Conservation (phyloP, 257 asterid genomes). For the Solanum microdontum region DNA sequence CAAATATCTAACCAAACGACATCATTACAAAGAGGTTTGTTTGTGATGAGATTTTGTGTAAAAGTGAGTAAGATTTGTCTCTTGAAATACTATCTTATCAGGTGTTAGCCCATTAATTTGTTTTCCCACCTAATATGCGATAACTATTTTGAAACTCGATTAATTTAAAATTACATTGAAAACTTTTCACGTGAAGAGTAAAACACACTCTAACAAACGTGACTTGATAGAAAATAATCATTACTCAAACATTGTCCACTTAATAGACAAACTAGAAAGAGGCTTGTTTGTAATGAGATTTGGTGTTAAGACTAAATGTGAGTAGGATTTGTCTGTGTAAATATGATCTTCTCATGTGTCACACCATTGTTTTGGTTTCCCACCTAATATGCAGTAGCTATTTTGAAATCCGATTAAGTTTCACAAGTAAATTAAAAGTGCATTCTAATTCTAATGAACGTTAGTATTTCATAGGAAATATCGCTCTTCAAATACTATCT, state of each 20-base stretch:
- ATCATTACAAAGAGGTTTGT: neutral
- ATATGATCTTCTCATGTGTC: neutral
- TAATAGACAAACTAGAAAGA: neutral
- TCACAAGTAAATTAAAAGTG: neutral
- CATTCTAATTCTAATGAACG: neutral
- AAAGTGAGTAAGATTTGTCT: neutral
- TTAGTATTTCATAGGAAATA: too few species aligned
- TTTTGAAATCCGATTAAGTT: neutral
- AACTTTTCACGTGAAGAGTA: neutral
- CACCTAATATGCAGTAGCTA: accelerated
- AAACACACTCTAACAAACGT: neutral
- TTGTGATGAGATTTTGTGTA: neutral
- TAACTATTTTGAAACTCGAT: neutral
- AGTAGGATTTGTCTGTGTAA: neutral
- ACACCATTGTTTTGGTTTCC: neutral
- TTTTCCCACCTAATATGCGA: neutral
- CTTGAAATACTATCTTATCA: neutral
- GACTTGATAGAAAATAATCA: neutral
- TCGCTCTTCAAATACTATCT: neutral
- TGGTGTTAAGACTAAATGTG: neutral
- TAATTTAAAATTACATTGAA: neutral
- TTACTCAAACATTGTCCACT: too few species aligned
- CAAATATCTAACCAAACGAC: neutral
- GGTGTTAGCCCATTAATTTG: neutral
- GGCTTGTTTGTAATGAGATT: neutral